Evolutionary conservation across 2,329 filamentous ascomycete species (phyloP).

Genomic region (Colletotrichum melonis): DNA sequence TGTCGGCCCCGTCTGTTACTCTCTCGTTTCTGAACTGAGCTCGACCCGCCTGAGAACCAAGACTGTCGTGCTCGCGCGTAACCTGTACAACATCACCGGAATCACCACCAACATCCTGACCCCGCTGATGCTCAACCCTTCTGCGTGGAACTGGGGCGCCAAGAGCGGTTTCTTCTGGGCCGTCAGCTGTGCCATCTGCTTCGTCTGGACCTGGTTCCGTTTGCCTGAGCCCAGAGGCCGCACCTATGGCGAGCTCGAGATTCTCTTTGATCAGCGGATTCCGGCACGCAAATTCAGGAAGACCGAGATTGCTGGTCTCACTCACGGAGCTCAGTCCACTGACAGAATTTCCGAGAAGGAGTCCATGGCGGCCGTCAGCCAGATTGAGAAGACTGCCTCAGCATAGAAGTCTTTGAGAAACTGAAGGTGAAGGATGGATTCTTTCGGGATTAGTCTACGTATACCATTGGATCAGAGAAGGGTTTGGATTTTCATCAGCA

Average conservation of each 20-base stretch:
- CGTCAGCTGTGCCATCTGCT: slow-evolving; percentile 55
- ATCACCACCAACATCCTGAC: slow-evolving; percentile 60
- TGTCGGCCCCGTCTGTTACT: slow-evolving; percentile 58
- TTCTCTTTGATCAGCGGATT: slow-evolving; percentile 60
- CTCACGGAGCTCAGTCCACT: background rate
- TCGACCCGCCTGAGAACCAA: slow-evolving; percentile 58
- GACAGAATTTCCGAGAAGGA: slow-evolving; percentile 17
- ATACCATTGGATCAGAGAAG: background rate
- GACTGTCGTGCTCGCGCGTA: slow-evolving; percentile 57
- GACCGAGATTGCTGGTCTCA: background rate
- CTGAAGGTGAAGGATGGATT: background rate
- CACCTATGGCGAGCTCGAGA: slow-evolving; percentile 66
- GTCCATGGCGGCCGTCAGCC: background rate
- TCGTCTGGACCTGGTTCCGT: slow-evolving; percentile 63
- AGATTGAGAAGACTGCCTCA: slow-evolving; percentile 24
- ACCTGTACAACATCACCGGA: slow-evolving; percentile 59
- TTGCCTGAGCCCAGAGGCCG: slow-evolving; percentile 66
- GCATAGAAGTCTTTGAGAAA: background rate
- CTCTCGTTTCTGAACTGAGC: slow-evolving; percentile 56
- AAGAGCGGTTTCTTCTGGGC: slow-evolving; percentile 60
- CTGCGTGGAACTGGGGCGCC: slow-evolving; percentile 60
- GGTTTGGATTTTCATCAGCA: background rate
- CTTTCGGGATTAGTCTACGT: background rate
- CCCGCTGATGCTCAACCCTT: slow-evolving; percentile 59
- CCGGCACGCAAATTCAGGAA: slow-evolving; percentile 53